Conservation (phyloP, 2,329 filamentous ascomycete genomes). For the Phoma sp. region DNA sequence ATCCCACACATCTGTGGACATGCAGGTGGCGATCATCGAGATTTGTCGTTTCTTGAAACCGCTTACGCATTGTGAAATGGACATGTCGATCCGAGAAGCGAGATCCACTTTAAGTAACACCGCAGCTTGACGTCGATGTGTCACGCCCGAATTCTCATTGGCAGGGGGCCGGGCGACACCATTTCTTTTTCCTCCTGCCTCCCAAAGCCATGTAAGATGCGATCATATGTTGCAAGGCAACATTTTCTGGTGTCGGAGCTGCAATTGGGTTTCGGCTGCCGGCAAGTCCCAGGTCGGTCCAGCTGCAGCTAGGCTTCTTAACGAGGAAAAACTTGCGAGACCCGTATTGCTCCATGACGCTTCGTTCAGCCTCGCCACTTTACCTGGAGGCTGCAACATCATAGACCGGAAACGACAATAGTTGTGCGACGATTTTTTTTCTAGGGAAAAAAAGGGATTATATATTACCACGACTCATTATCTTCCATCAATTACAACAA, state of each 20-base stretch:
- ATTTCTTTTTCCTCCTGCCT: background rate
- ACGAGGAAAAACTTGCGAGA: background rate
- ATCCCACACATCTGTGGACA: background rate
- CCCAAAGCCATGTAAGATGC: background rate
- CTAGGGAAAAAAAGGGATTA: background rate
- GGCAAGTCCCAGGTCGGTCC: background rate
- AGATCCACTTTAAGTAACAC: background rate
- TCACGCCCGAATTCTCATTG: background rate
- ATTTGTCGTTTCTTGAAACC: constrained; percentile 10
- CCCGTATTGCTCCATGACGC: background rate
- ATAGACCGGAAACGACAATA: too few species aligned
- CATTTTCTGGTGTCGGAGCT: background rate
- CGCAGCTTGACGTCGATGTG: background rate
- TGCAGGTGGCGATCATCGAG: constrained; percentile 1
- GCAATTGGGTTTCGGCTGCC: background rate
- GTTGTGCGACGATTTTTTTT: too few species aligned
- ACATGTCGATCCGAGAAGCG: constrained; percentile 1
- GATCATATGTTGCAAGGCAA: background rate
- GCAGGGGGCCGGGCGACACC: background rate
- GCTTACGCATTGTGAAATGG: background rate
- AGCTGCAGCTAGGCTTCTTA: background rate
- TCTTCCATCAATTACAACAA: background rate
- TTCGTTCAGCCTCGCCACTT: too few species aligned
- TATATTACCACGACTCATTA: background rate
- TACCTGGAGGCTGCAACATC: too few species aligned